Conservation (phyloP, 805 yeast species). For the Spathaspora sp. region DNA sequence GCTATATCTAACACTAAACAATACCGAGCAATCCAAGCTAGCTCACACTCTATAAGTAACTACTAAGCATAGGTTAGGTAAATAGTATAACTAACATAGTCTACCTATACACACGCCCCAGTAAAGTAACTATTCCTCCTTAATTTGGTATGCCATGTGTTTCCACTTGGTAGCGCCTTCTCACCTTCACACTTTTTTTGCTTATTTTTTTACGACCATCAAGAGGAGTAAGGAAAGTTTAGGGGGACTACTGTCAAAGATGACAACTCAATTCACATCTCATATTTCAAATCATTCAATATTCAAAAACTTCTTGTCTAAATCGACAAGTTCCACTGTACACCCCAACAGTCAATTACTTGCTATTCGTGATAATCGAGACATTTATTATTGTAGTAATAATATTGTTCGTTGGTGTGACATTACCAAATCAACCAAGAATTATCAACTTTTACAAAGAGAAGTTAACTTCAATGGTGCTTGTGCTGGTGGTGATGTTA, state of each 20-base stretch:
- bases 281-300: background rate
- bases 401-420: slow-evolving; percentile 28
- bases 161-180: no score
- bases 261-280: background rate
- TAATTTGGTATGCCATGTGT: no score
- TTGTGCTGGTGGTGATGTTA: slow-evolving; percentile 24
- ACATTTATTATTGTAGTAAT: slow-evolving; percentile 29
- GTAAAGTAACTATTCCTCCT: no score
- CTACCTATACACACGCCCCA: no score
- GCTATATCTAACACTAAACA: no score
- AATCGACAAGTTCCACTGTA: background rate
- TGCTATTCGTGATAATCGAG: slow-evolving; percentile 16
- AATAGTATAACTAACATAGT: no score
- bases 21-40: no score
- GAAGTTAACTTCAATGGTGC: slow-evolving; percentile 2
- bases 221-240: no score
- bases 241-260: background rate
- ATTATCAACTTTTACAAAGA: slow-evolving; percentile 17
- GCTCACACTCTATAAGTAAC: no score
- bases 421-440: slow-evolving; percentile 15
- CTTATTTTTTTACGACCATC: no score
- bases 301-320: background rate
- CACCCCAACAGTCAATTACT: slow-evolving; percentile 1
- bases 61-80: no score
- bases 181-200: no score